Conservation (phyloP, 1,139 yeast species). For the Geotrichum histeridarum region DNA sequence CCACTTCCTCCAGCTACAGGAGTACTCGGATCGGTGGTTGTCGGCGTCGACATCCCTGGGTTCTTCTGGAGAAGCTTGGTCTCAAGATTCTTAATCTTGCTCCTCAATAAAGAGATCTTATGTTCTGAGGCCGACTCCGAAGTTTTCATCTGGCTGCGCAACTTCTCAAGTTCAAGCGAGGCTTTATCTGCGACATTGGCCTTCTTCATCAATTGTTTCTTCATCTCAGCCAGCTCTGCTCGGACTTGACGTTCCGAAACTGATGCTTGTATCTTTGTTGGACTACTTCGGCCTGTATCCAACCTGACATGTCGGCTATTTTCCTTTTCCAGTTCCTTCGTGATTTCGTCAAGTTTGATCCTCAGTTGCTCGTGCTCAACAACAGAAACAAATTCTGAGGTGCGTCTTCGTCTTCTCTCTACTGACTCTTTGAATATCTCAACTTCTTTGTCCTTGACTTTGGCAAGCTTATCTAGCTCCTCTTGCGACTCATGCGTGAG, state of each 20-base stretch:
- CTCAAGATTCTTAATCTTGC: constrained; percentile 20
- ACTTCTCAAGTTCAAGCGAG: constrained; percentile 22
- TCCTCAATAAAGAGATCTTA: constrained; percentile 22
- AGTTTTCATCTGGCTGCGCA: constrained; percentile 21
- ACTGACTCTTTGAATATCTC: constrained; percentile 11
- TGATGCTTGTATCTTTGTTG: neutral
- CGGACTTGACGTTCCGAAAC: constrained; percentile 14
- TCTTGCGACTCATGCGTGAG: constrained; percentile 9
- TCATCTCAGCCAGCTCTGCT: constrained; percentile 22
- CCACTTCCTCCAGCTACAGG: constrained; percentile 12
- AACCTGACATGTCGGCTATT: neutral
- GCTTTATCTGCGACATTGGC: constrained; percentile 22
- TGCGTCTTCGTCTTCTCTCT: constrained; percentile 9
- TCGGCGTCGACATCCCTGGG: neutral
- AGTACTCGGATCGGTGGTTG: neutral
- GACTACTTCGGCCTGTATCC: neutral
- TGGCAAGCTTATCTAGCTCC: constrained; percentile 9
- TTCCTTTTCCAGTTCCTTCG: constrained; percentile 9
- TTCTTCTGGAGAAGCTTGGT: neutral
- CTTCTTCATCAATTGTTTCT: constrained; percentile 21
- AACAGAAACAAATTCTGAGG: constrained; percentile 9
- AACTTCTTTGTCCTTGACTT: constrained; percentile 14
- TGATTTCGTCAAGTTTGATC: constrained; percentile 2
- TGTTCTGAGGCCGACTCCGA: constrained; percentile 25
- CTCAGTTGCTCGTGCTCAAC: constrained; percentile 14